Evolutionary conservation across 169 alveolate species (phyloP), one percentile per base, ranked within the genome.

Genomic region (Cyclospora cayetanensis): DNA sequence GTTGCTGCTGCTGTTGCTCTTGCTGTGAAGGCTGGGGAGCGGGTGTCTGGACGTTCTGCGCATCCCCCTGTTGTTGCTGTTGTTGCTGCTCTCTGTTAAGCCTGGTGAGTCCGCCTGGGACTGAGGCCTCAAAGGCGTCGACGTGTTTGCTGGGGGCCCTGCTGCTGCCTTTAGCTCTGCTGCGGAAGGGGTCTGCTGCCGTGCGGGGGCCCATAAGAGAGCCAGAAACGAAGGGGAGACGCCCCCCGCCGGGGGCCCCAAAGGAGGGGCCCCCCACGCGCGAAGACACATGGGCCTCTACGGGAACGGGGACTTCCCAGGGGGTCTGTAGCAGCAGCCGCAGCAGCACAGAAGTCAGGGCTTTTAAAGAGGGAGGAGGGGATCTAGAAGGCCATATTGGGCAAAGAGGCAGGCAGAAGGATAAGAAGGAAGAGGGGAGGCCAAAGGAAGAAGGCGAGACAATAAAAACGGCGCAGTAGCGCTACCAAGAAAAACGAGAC

Each of bases 91-190:
- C 72, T 42, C 79, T 66, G 55, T 66, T 66, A 35, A 65, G 92
- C 41, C 79, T n/a, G 5, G 92, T 86, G 2, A 86, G 92, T 2
- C 92, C 92, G 2, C 92, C 92, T 11, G 93, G 90, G 2, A 90
- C 93, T 4, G 93, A 55, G 9, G 93, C 93, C 84, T 90, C 93
- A 35, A 50, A 90, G 42, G 68, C 93, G 60, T 90, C 93, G 15
- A 90, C 93, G 42, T 90, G 93, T 41, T 90, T 90, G 60, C 90
- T 79, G 25, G 93, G 93, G 34, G 93, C 93, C 29, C 93, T 39
- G 90, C 90, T 60, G 90, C 93, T 90, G 74, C 83, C 65, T 53
- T 55, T 79, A 25, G 89, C 77, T 42, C 93, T 46, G 53, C 86
- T 53, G 37, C 93, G 66, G 93, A 90, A 90, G 11, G 90, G 93